Evolutionary conservation across 2,329 filamentous ascomycete species (phyloP).

Genomic region (Penicillium sp.): DNA sequence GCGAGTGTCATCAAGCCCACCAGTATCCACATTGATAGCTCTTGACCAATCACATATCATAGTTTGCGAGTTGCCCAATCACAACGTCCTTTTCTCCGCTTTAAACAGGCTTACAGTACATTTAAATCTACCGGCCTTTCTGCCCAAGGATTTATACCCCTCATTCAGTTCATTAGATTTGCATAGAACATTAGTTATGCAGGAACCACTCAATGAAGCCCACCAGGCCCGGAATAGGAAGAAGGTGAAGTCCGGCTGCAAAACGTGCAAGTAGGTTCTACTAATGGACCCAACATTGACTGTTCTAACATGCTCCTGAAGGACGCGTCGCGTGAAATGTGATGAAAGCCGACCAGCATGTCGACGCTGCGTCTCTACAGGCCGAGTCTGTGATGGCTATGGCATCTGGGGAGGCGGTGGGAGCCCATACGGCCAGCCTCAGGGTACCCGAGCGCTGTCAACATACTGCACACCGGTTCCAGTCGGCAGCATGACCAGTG

Average conservation of each 20-base stretch:
- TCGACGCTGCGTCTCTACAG: constrained; percentile 35
- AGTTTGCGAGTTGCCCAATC: constrained; percentile 15
- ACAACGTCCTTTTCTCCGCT: neutral
- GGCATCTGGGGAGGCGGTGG: constrained; percentile 44
- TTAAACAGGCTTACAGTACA: no score
- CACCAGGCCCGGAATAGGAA: neutral
- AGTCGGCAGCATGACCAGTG: constrained; percentile 12
- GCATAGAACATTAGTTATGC: neutral
- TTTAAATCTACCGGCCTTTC: neutral
- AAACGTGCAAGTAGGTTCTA: constrained; percentile 32
- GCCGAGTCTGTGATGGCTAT: constrained; percentile 44
- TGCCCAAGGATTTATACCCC: neutral
- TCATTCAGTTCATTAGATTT: neutral
- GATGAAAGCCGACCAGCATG: constrained; percentile 43
- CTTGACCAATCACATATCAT: neutral
- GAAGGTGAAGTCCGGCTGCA: constrained; percentile 30
- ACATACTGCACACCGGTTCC: constrained; percentile 14
- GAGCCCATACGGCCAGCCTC: constrained; percentile 20
- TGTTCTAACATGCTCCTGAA: constrained; percentile 3
- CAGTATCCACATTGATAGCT: neutral
- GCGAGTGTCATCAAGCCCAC: neutral
- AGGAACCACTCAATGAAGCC: constrained; percentile 28
- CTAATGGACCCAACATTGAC: no score
- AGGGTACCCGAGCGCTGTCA: constrained; percentile 17
- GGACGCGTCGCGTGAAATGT: constrained; percentile 34